Base-by-base conservation (phyloP, 192 early-diverging fungal genomes). In the Coemansia sp. region DNA sequence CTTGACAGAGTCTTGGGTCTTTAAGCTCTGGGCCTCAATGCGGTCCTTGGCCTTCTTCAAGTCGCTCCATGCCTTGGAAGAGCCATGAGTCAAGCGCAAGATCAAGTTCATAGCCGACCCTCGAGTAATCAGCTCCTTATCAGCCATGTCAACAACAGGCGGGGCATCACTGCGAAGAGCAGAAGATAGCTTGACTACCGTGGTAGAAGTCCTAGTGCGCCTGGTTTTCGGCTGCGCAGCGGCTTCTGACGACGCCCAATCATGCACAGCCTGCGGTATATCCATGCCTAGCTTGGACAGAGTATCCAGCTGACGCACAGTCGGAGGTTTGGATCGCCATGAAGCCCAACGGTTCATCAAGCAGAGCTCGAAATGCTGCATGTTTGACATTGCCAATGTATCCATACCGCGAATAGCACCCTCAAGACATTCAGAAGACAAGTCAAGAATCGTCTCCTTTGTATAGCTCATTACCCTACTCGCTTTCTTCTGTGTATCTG, bases 41-140 rank as follows among this genome's bases (percentile, higher is more conserved):
- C 64, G 38, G 33, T 47, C 53, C 29, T 53, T 38, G 38, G 52
- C 64, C 33, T 43, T 64, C 18, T 61, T 50, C 18, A 49, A 3
- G 18, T 68, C 29, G 44, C 33, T 80, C 89, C 89, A 89, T 20
- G 73, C 68, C 61, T 82, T 84, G 6, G 73, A 66, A 8, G 83
- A 82, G 1, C 92, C 92, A 60, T 86, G 78, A 2, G 71, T 78
- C 38, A 90, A 44, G 16, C 84, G 76, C 24, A 87, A 81, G 46
- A 94, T 88, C 53, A 95, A 61, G 73, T 93, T 89, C 58, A 89
- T 84, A 1, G 93, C 94, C 31, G 85, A 86, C 11, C 93, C 94
- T 38, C 89, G 90, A 0, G 84, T 89, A 49, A 88, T 22, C 44
- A 46, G 18, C 61, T 15, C 38, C 3, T 8, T n/a, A 9, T 34